Evolutionary conservation across 176 grass and related monocot species (phyloP).

Genomic region (Paspalum notatum): DNA sequence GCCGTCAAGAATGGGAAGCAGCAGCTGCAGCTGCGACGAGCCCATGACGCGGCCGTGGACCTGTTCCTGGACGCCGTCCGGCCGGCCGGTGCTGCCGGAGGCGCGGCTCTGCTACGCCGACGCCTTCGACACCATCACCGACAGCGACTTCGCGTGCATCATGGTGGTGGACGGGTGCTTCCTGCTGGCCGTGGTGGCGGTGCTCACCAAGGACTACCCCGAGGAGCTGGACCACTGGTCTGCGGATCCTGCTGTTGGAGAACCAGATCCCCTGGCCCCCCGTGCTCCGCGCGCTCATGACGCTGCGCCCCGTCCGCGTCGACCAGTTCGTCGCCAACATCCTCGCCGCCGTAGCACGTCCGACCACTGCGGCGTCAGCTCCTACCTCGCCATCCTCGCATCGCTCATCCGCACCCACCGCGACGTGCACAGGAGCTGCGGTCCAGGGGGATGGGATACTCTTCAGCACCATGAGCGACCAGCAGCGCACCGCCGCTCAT

Average conservation of each 20-base stretch:
- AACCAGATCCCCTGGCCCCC: neutral
- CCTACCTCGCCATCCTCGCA: conserved; percentile 22
- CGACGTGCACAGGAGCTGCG: neutral
- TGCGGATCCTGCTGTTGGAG: conserved; percentile 16
- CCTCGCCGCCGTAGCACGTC: too few species aligned
- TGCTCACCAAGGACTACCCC: neutral
- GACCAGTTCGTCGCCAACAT: neutral
- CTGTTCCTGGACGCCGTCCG: neutral
- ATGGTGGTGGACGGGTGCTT: conserved; percentile 33
- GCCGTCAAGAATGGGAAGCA: too few species aligned
- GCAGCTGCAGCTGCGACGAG: too few species aligned
- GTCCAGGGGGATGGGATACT: neutral
- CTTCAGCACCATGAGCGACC: conserved; percentile 28
- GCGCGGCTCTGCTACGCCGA: conserved; percentile 1
- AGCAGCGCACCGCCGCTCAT: neutral
- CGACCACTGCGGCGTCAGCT: conserved; percentile 13
- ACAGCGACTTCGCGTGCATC: neutral
- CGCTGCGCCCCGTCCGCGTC: neutral
- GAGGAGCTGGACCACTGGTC: neutral
- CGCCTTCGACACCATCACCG: neutral
- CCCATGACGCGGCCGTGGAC: neutral
- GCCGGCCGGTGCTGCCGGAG: neutral
- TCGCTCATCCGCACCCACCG: neutral
- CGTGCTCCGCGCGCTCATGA: neutral
- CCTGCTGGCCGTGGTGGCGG: conserved; percentile 6